Percentiles rank a stretch among this genome's conserved stretches.
These are phyloP conservation scores for Fomitopsis pinicola DNA, from an alignment of 1,284 basidiomycete genomes.

Conservation along the genomic window DNA sequence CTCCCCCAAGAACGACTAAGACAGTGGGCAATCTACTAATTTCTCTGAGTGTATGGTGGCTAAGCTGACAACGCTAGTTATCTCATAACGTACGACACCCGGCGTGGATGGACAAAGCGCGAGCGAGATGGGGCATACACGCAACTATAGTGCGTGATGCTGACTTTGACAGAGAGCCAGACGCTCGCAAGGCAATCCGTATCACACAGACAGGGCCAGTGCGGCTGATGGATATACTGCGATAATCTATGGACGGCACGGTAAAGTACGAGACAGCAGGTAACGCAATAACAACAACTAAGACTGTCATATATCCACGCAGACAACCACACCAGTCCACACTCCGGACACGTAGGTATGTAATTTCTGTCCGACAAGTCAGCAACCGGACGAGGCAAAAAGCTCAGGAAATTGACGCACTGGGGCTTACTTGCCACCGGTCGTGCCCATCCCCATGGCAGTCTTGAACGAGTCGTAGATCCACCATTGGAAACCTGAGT, in stretches of 20 bases:
- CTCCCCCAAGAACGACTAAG: too few relatives aligned
- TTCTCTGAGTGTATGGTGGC: too few relatives aligned
- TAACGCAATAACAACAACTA: constrained; percentile 4
- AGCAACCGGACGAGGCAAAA: neutral
- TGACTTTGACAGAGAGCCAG: too few relatives aligned
- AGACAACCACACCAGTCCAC: neutral
- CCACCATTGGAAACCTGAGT: constrained; percentile 80
- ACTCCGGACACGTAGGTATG: neutral
- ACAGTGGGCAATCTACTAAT: too few relatives aligned
- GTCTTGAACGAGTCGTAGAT: constrained; percentile 82
- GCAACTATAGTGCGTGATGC: too few relatives aligned
- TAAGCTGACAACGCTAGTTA: too few relatives aligned
- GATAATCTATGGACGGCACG: constrained; percentile 1
- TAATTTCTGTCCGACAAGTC: neutral
- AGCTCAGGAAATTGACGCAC: neutral
- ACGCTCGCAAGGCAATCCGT: too few relatives aligned
- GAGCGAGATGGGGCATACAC: too few relatives aligned
- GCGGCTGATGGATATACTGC: neutral
- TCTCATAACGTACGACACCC: too few relatives aligned
- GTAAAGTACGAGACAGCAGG: constrained; percentile 4
- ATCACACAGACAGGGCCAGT: neutral
- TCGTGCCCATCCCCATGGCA: constrained; percentile 77
- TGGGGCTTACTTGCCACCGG: constrained; percentile 70
- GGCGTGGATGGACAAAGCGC: too few relatives aligned
- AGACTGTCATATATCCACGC: constrained; percentile 2